Base-by-base conservation (phyloP, 352 stramenopile genomes). In the Phytophthora ramorum region DNA sequence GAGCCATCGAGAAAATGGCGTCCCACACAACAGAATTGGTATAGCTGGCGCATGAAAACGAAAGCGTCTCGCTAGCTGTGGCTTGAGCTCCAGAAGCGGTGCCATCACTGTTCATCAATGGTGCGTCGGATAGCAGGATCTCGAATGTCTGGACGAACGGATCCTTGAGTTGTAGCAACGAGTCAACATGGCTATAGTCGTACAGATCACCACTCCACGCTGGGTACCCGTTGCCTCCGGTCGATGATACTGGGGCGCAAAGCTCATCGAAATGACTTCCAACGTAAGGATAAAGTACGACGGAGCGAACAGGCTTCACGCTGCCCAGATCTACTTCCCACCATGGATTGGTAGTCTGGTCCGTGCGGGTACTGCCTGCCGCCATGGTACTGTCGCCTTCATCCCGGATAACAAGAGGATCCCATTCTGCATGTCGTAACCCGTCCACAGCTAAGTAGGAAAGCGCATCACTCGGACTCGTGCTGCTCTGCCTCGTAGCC, bases 311-410 rank as follows among this genome's bases (percentile, higher is more conserved):
- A 4, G 85, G 69, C 8, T 81, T 66, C 4, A 75, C 28, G 0
- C 19, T 56, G 0, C 83, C 83, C 4, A 94, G 45, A 58, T 94
- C 85, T 6, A 94, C 76, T 72, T 91, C 74, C 83, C 83, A 92
- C 83, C 83, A 94, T 12, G 83, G 82, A 66, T 84, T 46, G 0
- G 12, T 69, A 22, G 83, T 67, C 9, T 63, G 8, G 2, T 75
- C 16, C 0, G 79, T 89, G 7, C 81, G 73, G 5, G 83, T 87
- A 35, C 83, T 90, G 0, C 76, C 73, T n/a, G 83, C 63, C 2
- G 65, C 64, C 28, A 76, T 64, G 0, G 59, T 40, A 37, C 16
- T 44, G 19, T 65, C 57, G 4, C 14, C 37, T 32, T 53, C 35
- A 24, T 51, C 30, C 10, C 63, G 54, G 2, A 78, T 59, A 40